phyloP scores from a whole-genome alignment of 106 monocot genomes.

The Amphibolis antarctica region DNA sequence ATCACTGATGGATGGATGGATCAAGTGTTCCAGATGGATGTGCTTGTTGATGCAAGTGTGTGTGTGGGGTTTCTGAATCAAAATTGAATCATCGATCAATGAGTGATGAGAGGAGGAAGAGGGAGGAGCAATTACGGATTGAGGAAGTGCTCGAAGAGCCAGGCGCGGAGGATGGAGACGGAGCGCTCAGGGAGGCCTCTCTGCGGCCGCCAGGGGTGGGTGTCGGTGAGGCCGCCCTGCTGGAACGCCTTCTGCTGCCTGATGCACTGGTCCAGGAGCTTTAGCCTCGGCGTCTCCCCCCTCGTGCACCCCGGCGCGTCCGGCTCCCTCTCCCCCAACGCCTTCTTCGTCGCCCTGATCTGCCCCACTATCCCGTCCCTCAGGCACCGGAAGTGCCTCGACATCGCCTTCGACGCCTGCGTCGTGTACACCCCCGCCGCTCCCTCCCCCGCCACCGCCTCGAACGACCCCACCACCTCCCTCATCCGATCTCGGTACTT shows the following conservation, averaged over 20 bases:
- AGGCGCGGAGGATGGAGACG: slow-evolving; percentile 65
- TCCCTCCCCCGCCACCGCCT: slow-evolving; percentile 58
- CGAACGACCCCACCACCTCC: slow-evolving; percentile 44
- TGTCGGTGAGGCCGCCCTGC: slow-evolving; percentile 45
- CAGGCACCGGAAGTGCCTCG: slow-evolving; percentile 63
- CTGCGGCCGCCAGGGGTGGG: slow-evolving; percentile 77
- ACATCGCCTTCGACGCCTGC: slow-evolving; percentile 76
- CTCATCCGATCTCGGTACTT: slow-evolving; percentile 75
- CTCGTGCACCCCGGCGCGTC: slow-evolving; percentile 27
- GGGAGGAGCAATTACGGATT: slow-evolving; percentile 41
- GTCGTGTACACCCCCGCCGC: slow-evolving; percentile 46
- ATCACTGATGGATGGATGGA: no score
- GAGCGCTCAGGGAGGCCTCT: slow-evolving; percentile 74
- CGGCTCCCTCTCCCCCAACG: slow-evolving; percentile 57
- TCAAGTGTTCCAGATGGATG: no score
- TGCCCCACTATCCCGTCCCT: slow-evolving; percentile 66
- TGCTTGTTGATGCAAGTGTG: no score
- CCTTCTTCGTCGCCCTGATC: slow-evolving; percentile 45
- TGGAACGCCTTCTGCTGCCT: slow-evolving; percentile 60
- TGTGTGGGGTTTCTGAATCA: no score
- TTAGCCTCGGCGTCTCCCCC: slow-evolving; percentile 80
- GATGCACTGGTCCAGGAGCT: slow-evolving; percentile 68
- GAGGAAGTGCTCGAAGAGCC: slow-evolving; percentile 95
- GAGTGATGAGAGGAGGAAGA: background rate
- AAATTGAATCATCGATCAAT: no score